Percentiles rank a stretch among this genome's conserved stretches.
Evolutionary conservation across 441 rosid species (phyloP).

Genomic region (Pelargonium exstipulatum): DNA sequence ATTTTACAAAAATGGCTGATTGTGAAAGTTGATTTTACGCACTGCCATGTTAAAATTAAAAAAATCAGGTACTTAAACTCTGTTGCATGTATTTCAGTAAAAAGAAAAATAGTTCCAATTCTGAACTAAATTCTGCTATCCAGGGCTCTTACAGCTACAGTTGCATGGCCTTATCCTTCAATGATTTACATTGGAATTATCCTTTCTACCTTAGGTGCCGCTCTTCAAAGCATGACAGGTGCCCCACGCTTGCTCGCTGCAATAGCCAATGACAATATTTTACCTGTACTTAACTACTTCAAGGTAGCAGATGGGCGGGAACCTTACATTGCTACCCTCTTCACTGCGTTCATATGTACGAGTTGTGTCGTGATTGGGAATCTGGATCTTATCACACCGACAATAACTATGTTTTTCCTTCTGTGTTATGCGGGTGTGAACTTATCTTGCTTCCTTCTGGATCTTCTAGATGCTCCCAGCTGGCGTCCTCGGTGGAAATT

Average conservation of each 20-base stretch:
- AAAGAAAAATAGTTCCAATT: no score
- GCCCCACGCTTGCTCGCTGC: slow-evolving; percentile 98
- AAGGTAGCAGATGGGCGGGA: slow-evolving; percentile 83
- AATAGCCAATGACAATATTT: slow-evolving; percentile 97
- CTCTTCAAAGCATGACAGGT: slow-evolving; percentile 95
- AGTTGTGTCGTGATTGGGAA: slow-evolving; percentile 95
- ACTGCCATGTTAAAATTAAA: no score
- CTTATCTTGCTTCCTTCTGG: slow-evolving; percentile 97
- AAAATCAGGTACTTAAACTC: no score
- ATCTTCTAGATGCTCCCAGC: slow-evolving; percentile 99
- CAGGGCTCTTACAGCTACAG: slow-evolving; percentile 93
- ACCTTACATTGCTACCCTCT: slow-evolving; percentile 84
- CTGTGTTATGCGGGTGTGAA: slow-evolving; percentile 94
- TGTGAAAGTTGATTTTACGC: no score
- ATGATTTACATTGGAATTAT: slow-evolving; percentile 84
- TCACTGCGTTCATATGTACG: slow-evolving; percentile 79
- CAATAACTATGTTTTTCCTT: slow-evolving; percentile 94
- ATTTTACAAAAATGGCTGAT: no score
- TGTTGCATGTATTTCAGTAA: no score
- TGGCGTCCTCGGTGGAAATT: slow-evolving; percentile 99
- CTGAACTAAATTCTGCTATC: slow-evolving; percentile 14
- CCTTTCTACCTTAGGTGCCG: slow-evolving; percentile 97
- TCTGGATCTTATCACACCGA: slow-evolving; percentile 94
- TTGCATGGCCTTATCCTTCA: slow-evolving; percentile 96
- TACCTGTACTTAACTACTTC: slow-evolving; percentile 91